These are phyloP conservation scores for Teratosphaeria viscida DNA, from an alignment of 2,329 filamentous ascomycete species.

Conservation along the genomic window DNA sequence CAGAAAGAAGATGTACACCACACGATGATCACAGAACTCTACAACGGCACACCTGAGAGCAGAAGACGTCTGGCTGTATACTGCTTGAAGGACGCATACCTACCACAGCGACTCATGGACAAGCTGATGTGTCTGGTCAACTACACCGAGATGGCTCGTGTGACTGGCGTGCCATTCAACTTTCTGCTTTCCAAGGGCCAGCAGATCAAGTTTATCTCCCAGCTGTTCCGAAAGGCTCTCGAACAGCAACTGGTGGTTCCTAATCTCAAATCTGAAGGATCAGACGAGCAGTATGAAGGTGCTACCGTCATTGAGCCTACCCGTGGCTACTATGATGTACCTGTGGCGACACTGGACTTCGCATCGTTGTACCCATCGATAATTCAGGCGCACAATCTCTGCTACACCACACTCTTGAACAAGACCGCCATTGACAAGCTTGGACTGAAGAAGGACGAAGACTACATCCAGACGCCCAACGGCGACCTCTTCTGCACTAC, in stretches of 20 bases:
- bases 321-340: slow-evolving; percentile 87
- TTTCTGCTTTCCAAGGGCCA: slow-evolving; percentile 84
- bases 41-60: slow-evolving; percentile 91
- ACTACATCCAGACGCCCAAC: slow-evolving; percentile 94
- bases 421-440: slow-evolving; percentile 68
- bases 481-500: slow-evolving; percentile 84
- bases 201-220: slow-evolving; percentile 95
- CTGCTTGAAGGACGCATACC: slow-evolving; percentile 93
- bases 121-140: slow-evolving; percentile 98
- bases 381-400: slow-evolving; percentile 96
- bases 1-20: slow-evolving; percentile 99
- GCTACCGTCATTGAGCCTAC: slow-evolving; percentile 95
- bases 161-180: slow-evolving; percentile 96
- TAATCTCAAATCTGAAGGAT: slow-evolving; percentile 59
- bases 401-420: slow-evolving; percentile 87
- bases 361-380: slow-evolving; percentile 97
- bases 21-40: slow-evolving; percentile 97
- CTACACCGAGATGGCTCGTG: slow-evolving; percentile 98
- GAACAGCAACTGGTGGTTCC: slow-evolving; percentile 93
- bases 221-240: slow-evolving; percentile 87
- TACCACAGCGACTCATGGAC: slow-evolving; percentile 89
- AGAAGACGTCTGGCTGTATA: slow-evolving; percentile 84
- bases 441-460: slow-evolving; percentile 71
- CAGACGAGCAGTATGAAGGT: slow-evolving; percentile 89
- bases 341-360: slow-evolving; percentile 95